Conservation (phyloP, 352 stramenopile species). For the Globisporangium parvum region DNA sequence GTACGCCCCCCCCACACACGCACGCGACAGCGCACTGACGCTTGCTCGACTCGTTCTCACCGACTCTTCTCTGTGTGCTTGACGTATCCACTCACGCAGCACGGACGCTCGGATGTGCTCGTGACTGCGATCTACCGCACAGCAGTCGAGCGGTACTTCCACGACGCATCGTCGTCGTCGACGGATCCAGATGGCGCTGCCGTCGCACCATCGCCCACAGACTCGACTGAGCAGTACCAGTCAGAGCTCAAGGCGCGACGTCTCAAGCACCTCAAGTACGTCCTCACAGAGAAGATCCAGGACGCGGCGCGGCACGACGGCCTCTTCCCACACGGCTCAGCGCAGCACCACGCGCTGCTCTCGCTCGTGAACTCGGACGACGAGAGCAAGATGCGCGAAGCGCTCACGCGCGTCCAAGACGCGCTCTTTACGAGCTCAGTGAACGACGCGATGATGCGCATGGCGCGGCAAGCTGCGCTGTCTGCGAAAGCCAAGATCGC, state of each 20-base stretch:
- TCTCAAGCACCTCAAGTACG: conserved; percentile 70
- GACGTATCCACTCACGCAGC: too few species aligned
- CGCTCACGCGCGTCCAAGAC: conserved; percentile 51
- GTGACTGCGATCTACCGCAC: conserved; percentile 10
- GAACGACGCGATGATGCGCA: conserved; percentile 79
- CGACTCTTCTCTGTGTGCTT: too few species aligned
- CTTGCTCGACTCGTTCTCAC: too few species aligned
- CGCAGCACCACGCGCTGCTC: conserved; percentile 51
- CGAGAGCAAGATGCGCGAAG: conserved; percentile 46
- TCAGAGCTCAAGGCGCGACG: conserved; percentile 14
- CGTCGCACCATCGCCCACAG: background rate
- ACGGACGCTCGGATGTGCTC: background rate
- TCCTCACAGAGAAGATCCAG: conserved; percentile 67
- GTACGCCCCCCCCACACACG: background rate
- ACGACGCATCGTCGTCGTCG: conserved; percentile 3
- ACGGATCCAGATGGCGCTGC: conserved; percentile 8
- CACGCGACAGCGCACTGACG: too few species aligned
- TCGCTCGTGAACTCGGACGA: conserved; percentile 39
- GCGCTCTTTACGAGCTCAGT: conserved; percentile 65
- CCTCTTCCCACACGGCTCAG: conserved; percentile 62
- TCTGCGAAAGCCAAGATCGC: conserved; percentile 80
- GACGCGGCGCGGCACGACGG: conserved; percentile 61
- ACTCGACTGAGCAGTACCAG: conserved; percentile 1
- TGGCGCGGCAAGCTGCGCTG: conserved; percentile 70
- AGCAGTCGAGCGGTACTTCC: conserved; percentile 16